Conservation (phyloP, 768 basidiomycete species). For the Dioszegia crocea region DNA sequence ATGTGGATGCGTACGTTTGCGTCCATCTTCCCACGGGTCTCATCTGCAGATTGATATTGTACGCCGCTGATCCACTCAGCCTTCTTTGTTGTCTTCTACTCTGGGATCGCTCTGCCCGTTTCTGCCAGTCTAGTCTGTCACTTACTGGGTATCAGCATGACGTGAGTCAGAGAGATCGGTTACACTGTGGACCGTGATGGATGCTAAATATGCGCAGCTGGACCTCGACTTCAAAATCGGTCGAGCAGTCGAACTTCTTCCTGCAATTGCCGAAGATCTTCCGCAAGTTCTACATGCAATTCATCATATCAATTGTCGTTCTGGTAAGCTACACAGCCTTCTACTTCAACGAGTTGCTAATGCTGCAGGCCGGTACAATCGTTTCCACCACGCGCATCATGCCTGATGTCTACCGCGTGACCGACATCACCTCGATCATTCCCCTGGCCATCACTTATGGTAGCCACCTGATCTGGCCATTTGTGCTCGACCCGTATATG, state of each 20-base stretch:
- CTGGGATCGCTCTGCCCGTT: constrained; percentile 66
- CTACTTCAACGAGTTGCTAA: background rate
- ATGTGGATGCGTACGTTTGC: constrained; percentile 66
- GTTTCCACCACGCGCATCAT: constrained; percentile 58
- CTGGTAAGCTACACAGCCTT: constrained; percentile 14
- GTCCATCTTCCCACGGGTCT: too few relatives aligned
- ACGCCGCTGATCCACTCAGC: constrained; percentile 46
- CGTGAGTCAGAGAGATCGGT: too few relatives aligned
- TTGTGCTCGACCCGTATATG: constrained; percentile 64
- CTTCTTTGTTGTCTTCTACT: constrained; percentile 60
- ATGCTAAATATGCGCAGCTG: constrained; percentile 29
- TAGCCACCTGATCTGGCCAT: constrained; percentile 55
- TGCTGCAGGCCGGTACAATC: constrained; percentile 54
- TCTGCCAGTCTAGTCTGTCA: constrained; percentile 58
- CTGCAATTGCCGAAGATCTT: constrained; percentile 78
- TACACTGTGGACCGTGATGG: background rate
- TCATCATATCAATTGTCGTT: constrained; percentile 53
- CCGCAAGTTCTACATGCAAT: constrained; percentile 65
- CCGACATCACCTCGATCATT: constrained; percentile 69
- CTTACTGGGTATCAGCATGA: constrained; percentile 57
- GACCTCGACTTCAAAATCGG: constrained; percentile 73
- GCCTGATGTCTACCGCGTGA: constrained; percentile 62
- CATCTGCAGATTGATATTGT: too few relatives aligned
- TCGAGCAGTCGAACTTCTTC: constrained; percentile 84
- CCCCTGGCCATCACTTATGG: constrained; percentile 60